Conservation (phyloP, 2,329 filamentous ascomycete species). For the Sporothrix pseudoabietina region DNA sequence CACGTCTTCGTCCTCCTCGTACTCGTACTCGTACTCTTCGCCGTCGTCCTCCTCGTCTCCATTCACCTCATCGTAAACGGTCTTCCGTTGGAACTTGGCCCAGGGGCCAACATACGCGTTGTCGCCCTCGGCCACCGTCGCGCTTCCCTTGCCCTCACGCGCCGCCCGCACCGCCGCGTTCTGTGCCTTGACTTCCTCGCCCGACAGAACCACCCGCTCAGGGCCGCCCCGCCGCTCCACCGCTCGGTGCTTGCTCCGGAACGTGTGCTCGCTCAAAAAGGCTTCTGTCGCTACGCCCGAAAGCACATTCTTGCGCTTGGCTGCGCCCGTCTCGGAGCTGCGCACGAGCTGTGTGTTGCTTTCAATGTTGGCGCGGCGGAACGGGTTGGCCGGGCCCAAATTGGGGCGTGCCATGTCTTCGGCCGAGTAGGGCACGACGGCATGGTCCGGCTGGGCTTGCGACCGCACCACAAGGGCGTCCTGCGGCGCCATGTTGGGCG, state of each 20-base stretch:
- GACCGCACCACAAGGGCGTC: slow-evolving; percentile 64
- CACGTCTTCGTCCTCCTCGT: slow-evolving; percentile 67
- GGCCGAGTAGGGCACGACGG: slow-evolving; percentile 67
- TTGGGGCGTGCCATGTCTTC: slow-evolving; percentile 68
- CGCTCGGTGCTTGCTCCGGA: slow-evolving; percentile 83
- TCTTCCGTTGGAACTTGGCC: slow-evolving; percentile 74
- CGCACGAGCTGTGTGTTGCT: slow-evolving; percentile 41
- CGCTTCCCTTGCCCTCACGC: slow-evolving; percentile 82
- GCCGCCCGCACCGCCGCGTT: slow-evolving; percentile 69
- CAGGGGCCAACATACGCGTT: slow-evolving; percentile 92
- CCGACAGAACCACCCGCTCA: slow-evolving; percentile 58
- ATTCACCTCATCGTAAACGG: slow-evolving; percentile 72
- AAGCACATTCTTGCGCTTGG: slow-evolving; percentile 76
- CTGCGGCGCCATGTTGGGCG: slow-evolving; percentile 66
- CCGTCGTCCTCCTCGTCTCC: slow-evolving; percentile 73
- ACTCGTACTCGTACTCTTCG: slow-evolving; percentile 69
- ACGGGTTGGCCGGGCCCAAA: slow-evolving; percentile 74
- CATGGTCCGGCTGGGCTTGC: slow-evolving; percentile 58
- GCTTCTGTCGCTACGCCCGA: slow-evolving; percentile 89
- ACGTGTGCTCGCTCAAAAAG: slow-evolving; percentile 85
- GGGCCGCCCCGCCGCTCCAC: slow-evolving; percentile 68
- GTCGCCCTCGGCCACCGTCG: slow-evolving; percentile 80
- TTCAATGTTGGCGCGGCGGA: slow-evolving; percentile 52
- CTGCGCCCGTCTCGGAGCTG: background rate
- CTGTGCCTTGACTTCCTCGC: slow-evolving; percentile 66